These are phyloP conservation scores for Glonium stellatum DNA, from an alignment of 495 filamentous ascomycete genomes.

Conservation along the genomic window DNA sequence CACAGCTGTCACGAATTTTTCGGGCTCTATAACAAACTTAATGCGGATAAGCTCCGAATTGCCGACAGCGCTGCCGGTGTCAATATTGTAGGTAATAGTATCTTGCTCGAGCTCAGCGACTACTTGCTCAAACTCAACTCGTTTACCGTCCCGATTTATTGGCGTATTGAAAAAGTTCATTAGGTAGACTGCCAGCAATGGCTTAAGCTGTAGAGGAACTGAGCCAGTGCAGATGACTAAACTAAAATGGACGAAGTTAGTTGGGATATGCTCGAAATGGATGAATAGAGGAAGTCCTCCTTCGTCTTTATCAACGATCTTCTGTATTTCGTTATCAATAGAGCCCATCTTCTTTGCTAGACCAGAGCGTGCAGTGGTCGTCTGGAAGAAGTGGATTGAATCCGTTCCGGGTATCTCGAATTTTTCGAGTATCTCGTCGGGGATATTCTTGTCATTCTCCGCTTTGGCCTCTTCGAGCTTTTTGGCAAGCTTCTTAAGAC, in stretches of 20 bases:
- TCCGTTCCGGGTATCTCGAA: slow-evolving; percentile 77
- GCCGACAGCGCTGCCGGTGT: slow-evolving; percentile 55
- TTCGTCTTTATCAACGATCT: slow-evolving; percentile 63
- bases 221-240: slow-evolving; percentile 70
- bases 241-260: slow-evolving; percentile 79
- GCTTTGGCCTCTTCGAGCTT: slow-evolving; percentile 73
- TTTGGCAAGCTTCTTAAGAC: slow-evolving; percentile 62
- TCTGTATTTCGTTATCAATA: slow-evolving; percentile 64
- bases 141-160: slow-evolving; percentile 67
- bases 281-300: slow-evolving; percentile 68
- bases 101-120: slow-evolving; percentile 84
- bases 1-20: slow-evolving; percentile 77
- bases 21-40: slow-evolving; percentile 75
- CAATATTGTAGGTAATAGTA: slow-evolving; percentile 74
- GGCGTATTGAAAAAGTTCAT: slow-evolving; percentile 93
- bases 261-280: slow-evolving; percentile 91
- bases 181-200: slow-evolving; percentile 73
- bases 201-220: slow-evolving; percentile 67
- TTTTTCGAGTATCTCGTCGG: slow-evolving; percentile 63
- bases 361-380: slow-evolving; percentile 78
- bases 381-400: slow-evolving; percentile 89
- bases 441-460: slow-evolving; percentile 75
- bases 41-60: slow-evolving; percentile 76
- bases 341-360: slow-evolving; percentile 62
- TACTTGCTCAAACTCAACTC: slow-evolving; percentile 82